Evolutionary conservation across 257 asterid genomes (phyloP).

Genomic region (Cruciata laevipes): DNA sequence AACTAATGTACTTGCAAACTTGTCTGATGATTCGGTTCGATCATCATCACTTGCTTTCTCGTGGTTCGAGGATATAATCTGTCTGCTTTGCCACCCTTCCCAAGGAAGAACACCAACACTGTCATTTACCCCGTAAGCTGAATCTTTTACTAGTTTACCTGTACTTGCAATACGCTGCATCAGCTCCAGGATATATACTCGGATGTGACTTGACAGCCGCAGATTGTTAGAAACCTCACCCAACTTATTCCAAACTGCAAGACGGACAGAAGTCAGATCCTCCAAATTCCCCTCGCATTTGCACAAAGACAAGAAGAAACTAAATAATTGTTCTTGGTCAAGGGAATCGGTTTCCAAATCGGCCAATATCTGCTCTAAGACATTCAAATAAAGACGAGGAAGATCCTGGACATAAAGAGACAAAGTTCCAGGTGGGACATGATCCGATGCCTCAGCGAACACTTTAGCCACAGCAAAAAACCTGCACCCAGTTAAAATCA

Average conservation of each 20-base stretch:
- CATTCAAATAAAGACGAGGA: conserved; percentile 51
- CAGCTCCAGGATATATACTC: conserved; percentile 75
- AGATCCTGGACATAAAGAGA: conserved; percentile 51
- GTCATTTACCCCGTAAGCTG: conserved; percentile 29
- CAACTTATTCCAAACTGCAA: conserved; percentile 69
- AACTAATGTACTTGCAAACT: conserved; percentile 57
- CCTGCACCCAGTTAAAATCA: conserved; percentile 67
- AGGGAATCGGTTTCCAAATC: conserved; percentile 47
- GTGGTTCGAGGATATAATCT: conserved; percentile 23
- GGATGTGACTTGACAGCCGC: conserved; percentile 56
- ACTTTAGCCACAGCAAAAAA: conserved; percentile 49
- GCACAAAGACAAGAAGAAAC: conserved; percentile 67
- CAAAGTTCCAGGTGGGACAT: conserved; percentile 30
- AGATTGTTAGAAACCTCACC: conserved; percentile 58
- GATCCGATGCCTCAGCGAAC: conserved; percentile 33
- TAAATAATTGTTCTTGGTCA: conserved; percentile 37
- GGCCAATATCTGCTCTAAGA: conserved; percentile 51
- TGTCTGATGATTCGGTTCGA: conserved; percentile 36
- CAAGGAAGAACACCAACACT: conserved; percentile 61
- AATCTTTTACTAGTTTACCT: conserved; percentile 32
- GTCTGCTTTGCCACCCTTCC: conserved; percentile 78
- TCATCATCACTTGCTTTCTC: conserved; percentile 31
- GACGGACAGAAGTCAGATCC: conserved; percentile 53
- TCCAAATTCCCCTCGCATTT: conserved; percentile 62
- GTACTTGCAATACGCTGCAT: conserved; percentile 71